Conservation (phyloP, 192 early-diverging fungal genomes). For the Gigaspora rosea region DNA sequence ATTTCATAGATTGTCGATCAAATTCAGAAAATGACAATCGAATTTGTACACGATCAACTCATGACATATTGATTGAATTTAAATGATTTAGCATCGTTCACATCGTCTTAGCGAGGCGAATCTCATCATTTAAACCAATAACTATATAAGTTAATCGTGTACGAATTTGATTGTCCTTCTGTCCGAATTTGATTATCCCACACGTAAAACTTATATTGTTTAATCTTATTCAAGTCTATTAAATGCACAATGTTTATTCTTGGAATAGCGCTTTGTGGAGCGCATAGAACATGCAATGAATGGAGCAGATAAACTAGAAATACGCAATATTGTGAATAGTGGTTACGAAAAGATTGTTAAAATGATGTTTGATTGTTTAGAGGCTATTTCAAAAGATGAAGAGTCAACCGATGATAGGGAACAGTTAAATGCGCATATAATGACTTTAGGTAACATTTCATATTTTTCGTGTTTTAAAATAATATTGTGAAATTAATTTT, state of each 20-base stretch:
- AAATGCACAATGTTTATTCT: background rate
- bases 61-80: too few relatives aligned
- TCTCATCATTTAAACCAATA: too few relatives aligned
- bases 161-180: too few relatives aligned
- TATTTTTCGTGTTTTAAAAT: background rate
- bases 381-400: slow-evolving; percentile 76
- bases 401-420: slow-evolving; percentile 85
- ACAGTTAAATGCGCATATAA: slow-evolving; percentile 85
- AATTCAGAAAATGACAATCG: too few relatives aligned
- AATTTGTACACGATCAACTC: too few relatives aligned
- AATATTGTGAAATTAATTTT: slow-evolving; percentile 3
- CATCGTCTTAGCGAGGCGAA: too few relatives aligned
- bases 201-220: too few relatives aligned
- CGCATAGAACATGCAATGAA: slow-evolving; percentile 68
- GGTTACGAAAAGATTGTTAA: slow-evolving; percentile 84
- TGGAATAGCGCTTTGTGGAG: slow-evolving; percentile 71
- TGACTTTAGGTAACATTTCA: slow-evolving; percentile 61
- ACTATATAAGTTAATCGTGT: too few relatives aligned
- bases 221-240: too few relatives aligned
- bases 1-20: background rate
- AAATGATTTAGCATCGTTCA: too few relatives aligned
- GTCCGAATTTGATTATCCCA: too few relatives aligned
- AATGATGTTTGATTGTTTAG: slow-evolving; percentile 84
- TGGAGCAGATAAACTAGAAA: slow-evolving; percentile 59
- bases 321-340: slow-evolving; percentile 69